Evolutionary conservation across 305 asterid species (phyloP).

Genomic region (Fraxinus nigra): DNA sequence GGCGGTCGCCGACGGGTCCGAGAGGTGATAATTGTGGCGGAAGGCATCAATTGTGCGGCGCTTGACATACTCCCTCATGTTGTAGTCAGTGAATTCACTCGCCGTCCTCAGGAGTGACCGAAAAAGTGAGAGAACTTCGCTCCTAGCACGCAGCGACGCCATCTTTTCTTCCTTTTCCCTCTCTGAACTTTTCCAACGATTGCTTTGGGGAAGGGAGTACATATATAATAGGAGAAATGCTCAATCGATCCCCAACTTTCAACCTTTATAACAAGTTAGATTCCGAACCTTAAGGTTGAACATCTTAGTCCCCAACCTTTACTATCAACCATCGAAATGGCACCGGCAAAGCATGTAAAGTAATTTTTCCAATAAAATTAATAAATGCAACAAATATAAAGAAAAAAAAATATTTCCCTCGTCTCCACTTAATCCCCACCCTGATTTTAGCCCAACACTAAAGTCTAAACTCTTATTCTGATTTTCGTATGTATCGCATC

Average conservation of each 20-base stretch:
- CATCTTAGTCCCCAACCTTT: background rate
- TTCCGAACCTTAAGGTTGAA: background rate
- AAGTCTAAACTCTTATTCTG: background rate
- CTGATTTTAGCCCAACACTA: background rate
- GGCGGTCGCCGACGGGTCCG: conserved; percentile 43
- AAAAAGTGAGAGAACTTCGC: conserved; percentile 59
- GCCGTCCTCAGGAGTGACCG: conserved; percentile 70
- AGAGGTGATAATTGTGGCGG: conserved; percentile 48
- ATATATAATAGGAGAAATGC: background rate
- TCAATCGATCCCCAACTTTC: background rate
- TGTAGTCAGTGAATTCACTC: conserved; percentile 66
- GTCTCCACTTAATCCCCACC: background rate
- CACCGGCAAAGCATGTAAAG: background rate
- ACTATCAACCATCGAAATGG: background rate
- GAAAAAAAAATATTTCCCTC: background rate
- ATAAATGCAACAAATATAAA: too few species aligned
- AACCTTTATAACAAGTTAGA: background rate
- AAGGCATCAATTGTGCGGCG: conserved; percentile 74
- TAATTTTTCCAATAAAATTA: background rate
- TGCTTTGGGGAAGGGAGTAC: background rate
- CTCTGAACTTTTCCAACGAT: background rate
- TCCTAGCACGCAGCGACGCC: conserved; percentile 45
- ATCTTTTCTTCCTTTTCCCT: conserved; percentile 1
- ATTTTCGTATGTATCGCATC: background rate
- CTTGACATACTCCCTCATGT: conserved; percentile 66